These are phyloP conservation scores for Chloranthus sessilifolius DNA, from an alignment of 164 flowering plant species.

Conservation along the genomic window DNA sequence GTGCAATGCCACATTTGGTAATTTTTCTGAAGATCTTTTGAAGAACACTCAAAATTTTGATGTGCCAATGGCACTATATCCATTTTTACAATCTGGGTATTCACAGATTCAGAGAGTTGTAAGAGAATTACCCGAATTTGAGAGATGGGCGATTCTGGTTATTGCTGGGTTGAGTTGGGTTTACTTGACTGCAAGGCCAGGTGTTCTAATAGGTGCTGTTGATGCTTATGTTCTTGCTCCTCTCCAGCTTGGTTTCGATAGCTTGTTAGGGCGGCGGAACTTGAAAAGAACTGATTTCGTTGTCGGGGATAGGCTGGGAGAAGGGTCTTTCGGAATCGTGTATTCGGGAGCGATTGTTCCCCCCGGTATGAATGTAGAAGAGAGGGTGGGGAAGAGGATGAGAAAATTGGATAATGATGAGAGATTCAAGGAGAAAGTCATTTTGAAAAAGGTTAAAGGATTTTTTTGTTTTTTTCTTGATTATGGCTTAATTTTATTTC, in stretches of 20 bases:
- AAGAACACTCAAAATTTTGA: conserved; percentile 28
- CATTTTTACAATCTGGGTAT: conserved; percentile 41
- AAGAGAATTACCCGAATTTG: conserved; percentile 47
- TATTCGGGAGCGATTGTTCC: conserved; percentile 83
- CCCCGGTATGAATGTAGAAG: conserved; percentile 46
- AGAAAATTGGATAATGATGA: conserved; percentile 34
- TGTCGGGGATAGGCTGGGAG: conserved; percentile 66
- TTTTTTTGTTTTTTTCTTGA: too few relatives aligned
- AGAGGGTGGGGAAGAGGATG: conserved; percentile 31
- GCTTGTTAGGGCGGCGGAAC: conserved; percentile 55
- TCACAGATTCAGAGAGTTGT: conserved; percentile 40
- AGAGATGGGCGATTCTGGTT: conserved; percentile 57
- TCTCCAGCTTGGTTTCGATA: conserved; percentile 62
- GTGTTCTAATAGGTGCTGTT: conserved; percentile 85
- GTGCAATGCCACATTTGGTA: conserved; percentile 41
- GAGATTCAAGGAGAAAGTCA: conserved; percentile 77
- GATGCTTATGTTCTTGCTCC: conserved; percentile 90
- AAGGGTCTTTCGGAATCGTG: conserved; percentile 92
- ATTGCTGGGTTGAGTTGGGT: conserved; percentile 70
- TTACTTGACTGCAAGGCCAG: conserved; percentile 94
- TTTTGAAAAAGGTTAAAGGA: conserved; percentile 69
- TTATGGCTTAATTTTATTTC: too few relatives aligned
- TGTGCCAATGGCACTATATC: conserved; percentile 30
- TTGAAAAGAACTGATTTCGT: conserved; percentile 73
- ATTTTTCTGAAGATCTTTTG: conserved; percentile 29